Evolutionary conservation across 768 basidiomycete genomes (phyloP).

Genomic region (Auricularia auricula-judae): DNA sequence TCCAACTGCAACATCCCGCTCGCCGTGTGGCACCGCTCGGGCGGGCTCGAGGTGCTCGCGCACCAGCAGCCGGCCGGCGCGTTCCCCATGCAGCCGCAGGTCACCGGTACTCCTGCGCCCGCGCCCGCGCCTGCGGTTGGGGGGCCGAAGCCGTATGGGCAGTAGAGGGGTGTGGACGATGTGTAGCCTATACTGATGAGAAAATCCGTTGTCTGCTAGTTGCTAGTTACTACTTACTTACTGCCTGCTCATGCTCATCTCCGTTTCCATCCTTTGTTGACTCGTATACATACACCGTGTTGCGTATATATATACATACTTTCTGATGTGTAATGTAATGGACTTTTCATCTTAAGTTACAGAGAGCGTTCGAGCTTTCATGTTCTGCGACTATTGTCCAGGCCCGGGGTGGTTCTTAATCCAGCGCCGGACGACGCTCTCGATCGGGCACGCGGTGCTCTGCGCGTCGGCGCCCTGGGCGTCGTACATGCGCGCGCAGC

Average conservation of each 20-base stretch:
- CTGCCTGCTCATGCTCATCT: too few relatives aligned
- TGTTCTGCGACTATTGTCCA: too few relatives aligned
- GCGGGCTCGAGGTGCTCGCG: background rate
- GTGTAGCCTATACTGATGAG: too few relatives aligned
- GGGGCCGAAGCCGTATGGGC: background rate
- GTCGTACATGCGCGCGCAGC: conserved; percentile 51
- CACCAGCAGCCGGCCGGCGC: background rate
- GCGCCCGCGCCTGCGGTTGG: background rate
- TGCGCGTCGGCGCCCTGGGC: conserved; percentile 25
- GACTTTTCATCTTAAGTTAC: too few relatives aligned
- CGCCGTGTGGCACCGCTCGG: background rate
- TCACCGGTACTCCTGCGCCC: background rate
- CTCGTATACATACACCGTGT: too few relatives aligned
- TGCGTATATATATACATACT: too few relatives aligned
- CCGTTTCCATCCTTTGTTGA: too few relatives aligned
- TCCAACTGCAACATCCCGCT: background rate
- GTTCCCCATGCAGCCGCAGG: background rate
- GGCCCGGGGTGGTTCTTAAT: conserved; percentile 36
- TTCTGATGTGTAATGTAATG: too few relatives aligned
- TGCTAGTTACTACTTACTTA: too few relatives aligned
- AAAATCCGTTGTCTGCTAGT: too few relatives aligned
- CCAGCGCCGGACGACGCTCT: conserved; percentile 45
- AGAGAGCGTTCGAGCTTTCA: too few relatives aligned
- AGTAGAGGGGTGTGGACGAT: background rate
- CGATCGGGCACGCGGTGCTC: conserved; percentile 54